Evolutionary conservation across 176 grass and related monocot species (phyloP).

Genomic region (Aechmea fasciata): DNA sequence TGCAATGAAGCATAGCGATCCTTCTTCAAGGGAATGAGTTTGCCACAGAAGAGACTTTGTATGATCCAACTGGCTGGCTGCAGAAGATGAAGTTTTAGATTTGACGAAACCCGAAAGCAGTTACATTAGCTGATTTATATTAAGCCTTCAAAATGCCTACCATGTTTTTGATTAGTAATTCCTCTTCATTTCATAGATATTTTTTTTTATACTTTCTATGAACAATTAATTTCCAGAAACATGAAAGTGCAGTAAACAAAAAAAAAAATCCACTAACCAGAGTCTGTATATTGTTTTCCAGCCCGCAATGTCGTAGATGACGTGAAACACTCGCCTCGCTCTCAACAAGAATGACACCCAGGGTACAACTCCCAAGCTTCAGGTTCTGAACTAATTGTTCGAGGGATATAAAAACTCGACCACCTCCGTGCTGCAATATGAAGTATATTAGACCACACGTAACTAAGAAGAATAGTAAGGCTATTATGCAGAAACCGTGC

Average conservation of each 20-base stretch:
- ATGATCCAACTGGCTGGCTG: slow-evolving; percentile 78
- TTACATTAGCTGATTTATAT: too few relatives aligned
- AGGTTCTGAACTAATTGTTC: slow-evolving; percentile 66
- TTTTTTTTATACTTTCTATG: too few relatives aligned
- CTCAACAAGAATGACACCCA: slow-evolving; percentile 68
- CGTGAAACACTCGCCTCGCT: slow-evolving; percentile 52
- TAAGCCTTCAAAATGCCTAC: too few relatives aligned
- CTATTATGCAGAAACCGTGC: background rate
- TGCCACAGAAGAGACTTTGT: slow-evolving; percentile 48
- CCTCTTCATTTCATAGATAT: too few relatives aligned
- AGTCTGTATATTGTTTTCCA: slow-evolving; percentile 64
- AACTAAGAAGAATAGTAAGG: slow-evolving; percentile 3
- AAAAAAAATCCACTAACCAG: slow-evolving; percentile 36
- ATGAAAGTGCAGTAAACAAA: background rate
- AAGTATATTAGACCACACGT: slow-evolving; percentile 1
- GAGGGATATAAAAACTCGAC: slow-evolving; percentile 78
- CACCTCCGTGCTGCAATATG: slow-evolving; percentile 72
- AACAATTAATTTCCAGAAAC: background rate
- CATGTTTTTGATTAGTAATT: too few relatives aligned
- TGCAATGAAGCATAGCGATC: slow-evolving; percentile 34
- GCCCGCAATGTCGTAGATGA: slow-evolving; percentile 61
- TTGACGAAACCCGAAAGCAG: background rate
- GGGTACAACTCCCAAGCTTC: slow-evolving; percentile 30
- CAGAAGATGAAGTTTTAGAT: background rate
- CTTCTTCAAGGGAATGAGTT: slow-evolving; percentile 63